Conservation (phyloP, 2,329 filamentous ascomycete species). For the Metarhizium album region DNA sequence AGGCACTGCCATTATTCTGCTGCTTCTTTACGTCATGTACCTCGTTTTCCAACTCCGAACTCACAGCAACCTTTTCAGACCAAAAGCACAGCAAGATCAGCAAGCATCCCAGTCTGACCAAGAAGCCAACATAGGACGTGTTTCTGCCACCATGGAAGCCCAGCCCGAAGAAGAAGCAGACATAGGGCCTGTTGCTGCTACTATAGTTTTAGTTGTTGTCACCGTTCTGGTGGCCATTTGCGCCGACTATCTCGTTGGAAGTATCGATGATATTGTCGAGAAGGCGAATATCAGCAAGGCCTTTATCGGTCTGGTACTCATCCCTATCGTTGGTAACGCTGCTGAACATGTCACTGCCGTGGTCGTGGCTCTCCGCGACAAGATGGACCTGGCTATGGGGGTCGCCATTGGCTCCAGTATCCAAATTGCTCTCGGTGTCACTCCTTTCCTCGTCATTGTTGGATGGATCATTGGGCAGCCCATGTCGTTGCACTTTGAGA, state of each 20-base stretch:
- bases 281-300: conserved; percentile 64
- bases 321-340: conserved; percentile 71
- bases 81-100: conserved; percentile 35
- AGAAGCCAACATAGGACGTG: conserved; percentile 46
- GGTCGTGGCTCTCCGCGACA: conserved; percentile 67
- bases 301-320: conserved; percentile 69
- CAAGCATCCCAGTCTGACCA: conserved; percentile 33
- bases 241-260: conserved; percentile 67
- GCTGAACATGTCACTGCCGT: conserved; percentile 75
- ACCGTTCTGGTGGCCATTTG: conserved; percentile 63
- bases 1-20: conserved; percentile 64
- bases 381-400: conserved; percentile 64
- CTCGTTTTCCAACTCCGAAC: conserved; percentile 69
- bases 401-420: conserved; percentile 75
- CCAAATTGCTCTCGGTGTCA: conserved; percentile 74
- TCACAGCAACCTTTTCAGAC: conserved; percentile 61
- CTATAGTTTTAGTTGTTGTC: conserved; percentile 53
- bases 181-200: conserved; percentile 54
- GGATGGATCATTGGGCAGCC: conserved; percentile 64
- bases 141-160: conserved; percentile 48
- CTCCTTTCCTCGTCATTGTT: conserved; percentile 67
- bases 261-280: conserved; percentile 62
- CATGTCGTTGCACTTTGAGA: conserved; percentile 75
- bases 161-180: conserved; percentile 36
- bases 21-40: conserved; percentile 66